Base-by-base conservation (phyloP, 805 yeast genomes). In the Candida peoriensis region DNA sequence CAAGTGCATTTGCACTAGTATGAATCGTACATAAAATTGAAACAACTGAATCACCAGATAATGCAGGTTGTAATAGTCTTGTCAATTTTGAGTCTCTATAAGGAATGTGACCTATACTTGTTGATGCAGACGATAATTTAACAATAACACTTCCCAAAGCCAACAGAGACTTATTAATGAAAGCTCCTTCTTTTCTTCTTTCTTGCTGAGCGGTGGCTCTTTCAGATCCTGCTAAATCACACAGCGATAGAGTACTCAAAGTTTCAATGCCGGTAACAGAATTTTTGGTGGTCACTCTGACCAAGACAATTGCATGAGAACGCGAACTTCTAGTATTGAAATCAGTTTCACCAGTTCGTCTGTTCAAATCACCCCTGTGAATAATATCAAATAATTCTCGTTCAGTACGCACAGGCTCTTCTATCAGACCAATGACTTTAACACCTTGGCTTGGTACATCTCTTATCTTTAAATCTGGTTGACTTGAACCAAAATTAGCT, bases 141-240 rank as follows among this genome's bases (percentile, higher is more conserved):
- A 94, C 77, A 38, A 90, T 88, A n/a, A 90, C 96, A 1, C 95
- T 85, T 6, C 96, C 88, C 33, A 90, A 69, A 0, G 97, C 94
- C 34, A 90, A 66, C 27, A 90, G 68, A 0, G 97, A 89, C 55
- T 88, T 88, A 64, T 90, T 90, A 55, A 90, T 90, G 54, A 70
- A 93, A 0, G 96, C 75, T 16, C 97, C 98, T 63, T 90, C 98
- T 57, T 88, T 86, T 36, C 97, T 66, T 48, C 97, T 71, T 52
- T 86, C 96, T 1, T 66, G 59, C 37, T 63, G 64, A 1, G 56
- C 55, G 1, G 84, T 68, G 0, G 94, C 95, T 34, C 83, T 72
- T 60, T 90, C 98, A n/a, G 95, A 83, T 20, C 98, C 98, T 0
- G 98, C 98, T 51, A 90, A 70, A 61, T 90, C 98, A 64, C 97